Conservation (phyloP, 768 basidiomycete genomes). For the Rhodosporidiobolus sp. region DNA sequence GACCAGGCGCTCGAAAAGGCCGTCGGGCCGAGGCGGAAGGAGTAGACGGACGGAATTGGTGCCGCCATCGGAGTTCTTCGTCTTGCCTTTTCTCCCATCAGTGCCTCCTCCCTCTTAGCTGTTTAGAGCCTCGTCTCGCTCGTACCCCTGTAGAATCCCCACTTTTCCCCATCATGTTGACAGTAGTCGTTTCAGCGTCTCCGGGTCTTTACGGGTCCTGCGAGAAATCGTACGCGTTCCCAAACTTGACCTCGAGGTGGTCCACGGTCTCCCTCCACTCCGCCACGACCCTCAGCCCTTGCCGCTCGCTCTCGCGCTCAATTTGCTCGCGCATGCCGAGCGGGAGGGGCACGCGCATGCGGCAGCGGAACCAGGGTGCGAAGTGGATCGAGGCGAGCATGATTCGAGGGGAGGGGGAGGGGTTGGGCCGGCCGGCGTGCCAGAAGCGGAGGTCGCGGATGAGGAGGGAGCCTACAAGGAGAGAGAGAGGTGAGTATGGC, state of each 20-base stretch:
- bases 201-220: neutral
- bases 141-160: no score
- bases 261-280: neutral
- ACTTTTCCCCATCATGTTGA: no score
- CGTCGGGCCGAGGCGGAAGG: neutral
- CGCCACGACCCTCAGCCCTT: neutral
- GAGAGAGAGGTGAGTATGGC: neutral
- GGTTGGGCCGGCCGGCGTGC: conserved; percentile 2
- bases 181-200: no score
- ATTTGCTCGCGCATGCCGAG: neutral
- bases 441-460: conserved; percentile 11
- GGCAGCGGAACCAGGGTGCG: neutral
- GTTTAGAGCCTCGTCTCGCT: no score
- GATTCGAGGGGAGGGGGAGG: neutral
- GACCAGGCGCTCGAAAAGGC: conserved; percentile 61
- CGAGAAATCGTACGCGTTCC: neutral
- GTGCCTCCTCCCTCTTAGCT: no score
- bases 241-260: neutral
- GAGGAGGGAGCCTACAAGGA: neutral
- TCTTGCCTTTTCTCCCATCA: no score
- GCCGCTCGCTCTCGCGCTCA: neutral
- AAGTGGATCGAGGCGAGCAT: conserved; percentile 6
- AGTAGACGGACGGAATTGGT: no score
- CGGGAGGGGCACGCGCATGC: neutral
- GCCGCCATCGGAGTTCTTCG: no score